A percentile compares a stretch with the other conserved stretches of the same genome.
phyloP scores from a whole-genome alignment of 805 yeast genomes.

The Suhomyces faveliae region DNA sequence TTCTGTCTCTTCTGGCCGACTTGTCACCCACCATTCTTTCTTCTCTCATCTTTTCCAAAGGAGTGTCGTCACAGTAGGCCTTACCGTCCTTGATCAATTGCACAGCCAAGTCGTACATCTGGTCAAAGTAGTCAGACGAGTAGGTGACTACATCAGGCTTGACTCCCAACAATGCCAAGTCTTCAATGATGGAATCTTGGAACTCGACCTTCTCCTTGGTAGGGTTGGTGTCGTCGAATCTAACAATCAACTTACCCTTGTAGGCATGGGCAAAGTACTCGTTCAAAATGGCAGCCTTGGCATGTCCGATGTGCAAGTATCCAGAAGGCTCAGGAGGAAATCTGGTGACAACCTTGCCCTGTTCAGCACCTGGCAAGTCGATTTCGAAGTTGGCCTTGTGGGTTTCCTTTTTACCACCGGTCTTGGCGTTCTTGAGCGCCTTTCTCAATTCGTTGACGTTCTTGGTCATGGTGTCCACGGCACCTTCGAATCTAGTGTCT shows the following conservation, averaged over 20 bases:
- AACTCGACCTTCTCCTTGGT: constrained; percentile 93
- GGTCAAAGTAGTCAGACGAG: constrained; percentile 90
- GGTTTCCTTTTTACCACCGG: constrained; percentile 62
- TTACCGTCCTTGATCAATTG: constrained; percentile 90
- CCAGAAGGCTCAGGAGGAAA: constrained; percentile 99
- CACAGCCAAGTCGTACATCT: constrained; percentile 85
- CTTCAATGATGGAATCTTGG: constrained; percentile 92
- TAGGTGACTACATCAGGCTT: constrained; percentile 86
- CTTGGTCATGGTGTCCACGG: constrained; percentile 65
- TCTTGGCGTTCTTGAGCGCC: constrained; percentile 47
- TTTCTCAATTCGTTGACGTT: constrained; percentile 74
- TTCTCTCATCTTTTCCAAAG: constrained; percentile 92
- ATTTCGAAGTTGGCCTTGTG: constrained; percentile 96
- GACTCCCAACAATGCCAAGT: constrained; percentile 84
- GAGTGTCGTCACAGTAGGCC: constrained; percentile 97
- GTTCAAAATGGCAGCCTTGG: constrained; percentile 95
- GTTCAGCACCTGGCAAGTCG: constrained; percentile 84
- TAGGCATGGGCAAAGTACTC: constrained; percentile 94
- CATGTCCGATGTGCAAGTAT: constrained; percentile 98
- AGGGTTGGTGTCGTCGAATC: constrained; percentile 99
- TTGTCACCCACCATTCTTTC: constrained; percentile 98
- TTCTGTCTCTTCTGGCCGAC: constrained; percentile 86
- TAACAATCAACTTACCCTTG: constrained; percentile 92
- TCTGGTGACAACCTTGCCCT: constrained; percentile 96
- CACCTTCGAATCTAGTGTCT: constrained; percentile 64